Base-by-base conservation (phyloP, 495 filamentous ascomycete genomes). In the Xylaria longipes region DNA sequence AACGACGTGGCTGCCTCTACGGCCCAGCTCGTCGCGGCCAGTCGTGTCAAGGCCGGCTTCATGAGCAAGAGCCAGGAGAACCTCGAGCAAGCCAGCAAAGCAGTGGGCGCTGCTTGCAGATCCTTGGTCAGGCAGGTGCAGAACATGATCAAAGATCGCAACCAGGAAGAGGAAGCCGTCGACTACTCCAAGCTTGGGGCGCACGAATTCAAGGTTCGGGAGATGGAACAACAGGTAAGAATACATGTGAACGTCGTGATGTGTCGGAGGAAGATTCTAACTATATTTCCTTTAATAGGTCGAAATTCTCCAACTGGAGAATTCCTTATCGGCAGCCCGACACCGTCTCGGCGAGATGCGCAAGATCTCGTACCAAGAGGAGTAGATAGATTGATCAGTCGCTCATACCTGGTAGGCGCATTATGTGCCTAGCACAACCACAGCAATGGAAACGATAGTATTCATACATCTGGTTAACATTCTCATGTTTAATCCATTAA, bases 151-250 rank as follows among this genome's bases (percentile, higher is more conserved):
- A 88, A 91, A 76, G 90, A 96, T 80, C 90, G 91, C 74, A 91
- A 93, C 80, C 86, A 85, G 73, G 95, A 92, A 20, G 94, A 95
- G 29, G 97, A 97, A 41, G 84, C 86, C n/a, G 89, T 96, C 39
- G 95, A 99, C 80, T 99, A 98, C 80, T 84, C 87, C 0, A 93
- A 93, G 81, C 83, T 98, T 45, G 94, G 92, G 75, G 88, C 91
- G 62, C 94, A 97, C 82, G 96, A 98, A 84, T 98, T 99, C 86
- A 99, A 99, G 85, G 94, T 97, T 17, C 88, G 91, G 77, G 94
- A 99, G 86, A 99, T 99, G 97, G 95, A 99, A 84, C 97, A 99
- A 81, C 97, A 99, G 93, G 95, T 97, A 86, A 73, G 90, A 60
- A 57, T n/a, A 41, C 20, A 37, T 65, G 9, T 52, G 46, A 14